Percentiles rank a stretch among this genome's conserved stretches.
phyloP scores from a whole-genome alignment of 306 rosid species.

The Hylodesmum podocarpum region DNA sequence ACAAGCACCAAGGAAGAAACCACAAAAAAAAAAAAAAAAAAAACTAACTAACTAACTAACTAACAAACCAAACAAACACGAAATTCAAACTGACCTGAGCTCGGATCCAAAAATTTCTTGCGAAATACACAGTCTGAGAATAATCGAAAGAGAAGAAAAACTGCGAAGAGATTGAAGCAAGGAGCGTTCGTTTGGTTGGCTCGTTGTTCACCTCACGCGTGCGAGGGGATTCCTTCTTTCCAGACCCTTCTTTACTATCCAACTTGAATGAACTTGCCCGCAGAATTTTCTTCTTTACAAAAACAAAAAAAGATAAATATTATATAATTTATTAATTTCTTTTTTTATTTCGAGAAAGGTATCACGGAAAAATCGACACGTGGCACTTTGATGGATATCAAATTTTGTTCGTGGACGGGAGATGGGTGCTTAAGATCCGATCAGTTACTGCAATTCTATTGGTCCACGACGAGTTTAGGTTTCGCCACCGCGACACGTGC shows the following conservation, averaged over 20 bases:
- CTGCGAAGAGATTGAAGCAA: background rate
- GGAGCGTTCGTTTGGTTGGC: background rate
- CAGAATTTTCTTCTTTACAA: background rate
- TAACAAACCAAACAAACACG: background rate
- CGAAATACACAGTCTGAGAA: background rate
- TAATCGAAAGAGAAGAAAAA: background rate
- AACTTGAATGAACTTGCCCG: conserved; percentile 19
- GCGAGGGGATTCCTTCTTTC: conserved; percentile 39
- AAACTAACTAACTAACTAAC: background rate
- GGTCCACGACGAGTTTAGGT: conserved; percentile 26
- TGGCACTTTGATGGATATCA: conserved; percentile 51
- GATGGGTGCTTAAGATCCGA: conserved; percentile 62
- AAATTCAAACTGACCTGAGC: conserved; percentile 39
- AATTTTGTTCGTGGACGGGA: conserved; percentile 80
- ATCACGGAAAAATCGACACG: conserved; percentile 54
- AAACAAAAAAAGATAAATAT: background rate
- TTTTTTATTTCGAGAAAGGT: conserved; percentile 8
- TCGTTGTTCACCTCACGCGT: background rate
- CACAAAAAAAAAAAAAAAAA: background rate
- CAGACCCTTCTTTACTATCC: conserved; percentile 29
- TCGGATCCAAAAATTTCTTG: background rate
- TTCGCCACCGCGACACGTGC: conserved; percentile 43
- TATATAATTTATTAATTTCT: background rate
- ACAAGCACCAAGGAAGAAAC: background rate
- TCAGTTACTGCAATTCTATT: conserved; percentile 57